Evolutionary conservation across 805 yeast genomes (phyloP).

Genomic region (Cyberlindnera samutprakarnensis): DNA sequence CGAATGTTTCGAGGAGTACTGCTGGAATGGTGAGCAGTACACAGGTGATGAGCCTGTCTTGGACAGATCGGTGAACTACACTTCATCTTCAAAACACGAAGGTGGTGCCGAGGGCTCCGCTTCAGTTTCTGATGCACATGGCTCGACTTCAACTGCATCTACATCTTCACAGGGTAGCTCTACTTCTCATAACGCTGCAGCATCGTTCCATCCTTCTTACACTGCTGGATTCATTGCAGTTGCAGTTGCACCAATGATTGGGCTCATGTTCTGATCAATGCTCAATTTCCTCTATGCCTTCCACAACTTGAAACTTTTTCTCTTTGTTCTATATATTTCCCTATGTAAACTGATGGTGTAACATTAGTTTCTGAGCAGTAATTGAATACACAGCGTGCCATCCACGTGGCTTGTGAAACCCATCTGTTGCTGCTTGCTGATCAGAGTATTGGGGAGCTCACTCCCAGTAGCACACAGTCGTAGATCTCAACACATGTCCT

Average conservation of each 20-base stretch:
- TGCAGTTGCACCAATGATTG: constrained; percentile 1
- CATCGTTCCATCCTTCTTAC: background rate
- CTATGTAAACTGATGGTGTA: no score
- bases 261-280: constrained; percentile 1
- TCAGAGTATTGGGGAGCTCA: no score
- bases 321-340: no score
- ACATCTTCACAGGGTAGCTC: background rate
- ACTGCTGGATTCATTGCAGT: background rate
- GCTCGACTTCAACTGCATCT: background rate
- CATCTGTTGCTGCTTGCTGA: no score
- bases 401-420: no score
- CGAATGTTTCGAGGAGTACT: constrained; percentile 61
- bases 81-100: background rate
- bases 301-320: no score
- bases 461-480: no score
- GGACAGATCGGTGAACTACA: background rate
- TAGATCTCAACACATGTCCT: no score
- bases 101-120: background rate
- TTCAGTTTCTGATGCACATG: constrained; percentile 2
- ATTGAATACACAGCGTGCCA: no score
- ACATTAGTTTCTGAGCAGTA: no score
- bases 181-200: background rate
- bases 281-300: no score
- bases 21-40: constrained; percentile 55
- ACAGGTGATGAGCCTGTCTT: background rate